Evolutionary conservation across 352 stramenopile genomes (phyloP).

Genomic region (Bremia lactucae): DNA sequence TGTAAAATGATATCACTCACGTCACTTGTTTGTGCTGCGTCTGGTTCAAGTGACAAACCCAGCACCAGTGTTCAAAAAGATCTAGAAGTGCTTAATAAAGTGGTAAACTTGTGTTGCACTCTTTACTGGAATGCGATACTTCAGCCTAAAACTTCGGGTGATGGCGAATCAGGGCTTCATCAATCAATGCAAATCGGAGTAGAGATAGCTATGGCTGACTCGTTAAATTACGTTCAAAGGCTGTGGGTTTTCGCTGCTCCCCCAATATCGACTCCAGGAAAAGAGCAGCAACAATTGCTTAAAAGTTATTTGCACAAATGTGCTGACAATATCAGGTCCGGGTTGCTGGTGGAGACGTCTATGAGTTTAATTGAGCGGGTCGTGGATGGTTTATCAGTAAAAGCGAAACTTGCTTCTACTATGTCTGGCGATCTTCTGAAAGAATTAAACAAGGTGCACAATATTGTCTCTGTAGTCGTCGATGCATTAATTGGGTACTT

Average conservation of each 20-base stretch:
- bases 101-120: slow-evolving; percentile 61
- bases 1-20: slow-evolving; percentile 71
- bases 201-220: slow-evolving; percentile 49
- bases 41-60: slow-evolving; percentile 35
- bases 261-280: slow-evolving; percentile 39
- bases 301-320: slow-evolving; percentile 68
- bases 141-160: slow-evolving; percentile 17
- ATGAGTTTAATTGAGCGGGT: slow-evolving; percentile 71
- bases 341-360: slow-evolving; percentile 50
- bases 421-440: slow-evolving; percentile 53
- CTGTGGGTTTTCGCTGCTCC: slow-evolving; percentile 37
- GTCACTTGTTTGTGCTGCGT: slow-evolving; percentile 46
- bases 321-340: slow-evolving; percentile 48
- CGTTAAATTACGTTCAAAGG: slow-evolving; percentile 64
- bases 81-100: slow-evolving; percentile 58
- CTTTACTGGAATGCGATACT: slow-evolving; percentile 70
- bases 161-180: slow-evolving; percentile 14
- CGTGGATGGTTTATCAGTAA: slow-evolving; percentile 41
- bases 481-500: slow-evolving; percentile 45
- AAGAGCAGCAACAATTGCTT: slow-evolving; percentile 62
- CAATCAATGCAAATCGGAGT: slow-evolving; percentile 35
- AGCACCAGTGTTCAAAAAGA: slow-evolving; percentile 49
- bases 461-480: slow-evolving; percentile 46
- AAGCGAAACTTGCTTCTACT: slow-evolving; percentile 18
- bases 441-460: slow-evolving; percentile 50